Conservation (phyloP, 306 rosid species). For the Acacia acuminata region DNA sequence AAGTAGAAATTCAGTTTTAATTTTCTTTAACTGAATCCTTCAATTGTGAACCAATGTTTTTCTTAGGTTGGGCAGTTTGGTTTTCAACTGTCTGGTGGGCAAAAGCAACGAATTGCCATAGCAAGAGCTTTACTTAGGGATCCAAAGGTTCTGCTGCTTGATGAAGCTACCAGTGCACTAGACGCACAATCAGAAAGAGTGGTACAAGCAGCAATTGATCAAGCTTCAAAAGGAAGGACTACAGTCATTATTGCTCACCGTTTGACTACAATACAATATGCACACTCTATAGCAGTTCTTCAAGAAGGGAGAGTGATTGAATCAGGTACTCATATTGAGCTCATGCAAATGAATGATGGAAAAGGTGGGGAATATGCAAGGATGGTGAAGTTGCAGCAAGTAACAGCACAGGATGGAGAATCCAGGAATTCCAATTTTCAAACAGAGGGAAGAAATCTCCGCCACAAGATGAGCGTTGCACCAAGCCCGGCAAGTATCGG, state of each 20-base stretch:
- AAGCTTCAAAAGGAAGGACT: constrained; percentile 88
- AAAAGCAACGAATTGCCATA: constrained; percentile 86
- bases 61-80: constrained; percentile 90
- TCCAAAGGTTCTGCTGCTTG: constrained; percentile 83
- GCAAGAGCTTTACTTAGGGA: constrained; percentile 88
- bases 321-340: constrained; percentile 69
- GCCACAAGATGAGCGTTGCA: constrained; percentile 49
- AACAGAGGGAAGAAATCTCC: constrained; percentile 46
- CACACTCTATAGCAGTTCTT: constrained; percentile 67
- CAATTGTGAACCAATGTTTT: constrained; percentile 25
- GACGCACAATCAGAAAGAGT: constrained; percentile 84
- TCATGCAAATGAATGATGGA: constrained; percentile 50
- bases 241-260: constrained; percentile 82
- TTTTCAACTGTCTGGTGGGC: constrained; percentile 86
- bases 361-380: constrained; percentile 61
- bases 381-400: constrained; percentile 82
- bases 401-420: constrained; percentile 52
- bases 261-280: constrained; percentile 63
- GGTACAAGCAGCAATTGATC: constrained; percentile 85
- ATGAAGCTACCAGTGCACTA: constrained; percentile 92
- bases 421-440: constrained; percentile 36
- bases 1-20: not conserved
- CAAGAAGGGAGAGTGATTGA: constrained; percentile 72
- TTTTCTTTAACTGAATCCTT: constrained; percentile 13
- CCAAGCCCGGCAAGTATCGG: constrained; percentile 67